Evolutionary conservation across 140 eudicot species (phyloP).

Genomic region (Oenanthe javanica): DNA sequence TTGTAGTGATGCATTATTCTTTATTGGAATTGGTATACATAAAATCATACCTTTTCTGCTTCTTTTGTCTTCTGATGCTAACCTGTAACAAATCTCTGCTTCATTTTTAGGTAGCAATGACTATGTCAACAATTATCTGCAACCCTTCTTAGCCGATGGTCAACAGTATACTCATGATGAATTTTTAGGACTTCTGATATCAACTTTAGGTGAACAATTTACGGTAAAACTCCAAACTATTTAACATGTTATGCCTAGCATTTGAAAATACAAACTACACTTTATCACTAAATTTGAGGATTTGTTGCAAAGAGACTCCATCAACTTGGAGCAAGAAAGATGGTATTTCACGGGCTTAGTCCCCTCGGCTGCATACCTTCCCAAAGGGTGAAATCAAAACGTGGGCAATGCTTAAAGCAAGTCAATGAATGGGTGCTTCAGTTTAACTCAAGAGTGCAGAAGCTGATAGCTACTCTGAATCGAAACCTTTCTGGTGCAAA

Average conservation of each 20-base stretch:
- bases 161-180: constrained; percentile 69
- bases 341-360: constrained; percentile 81
- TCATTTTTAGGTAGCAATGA: constrained; percentile 67
- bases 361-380: constrained; percentile 97
- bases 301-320: constrained; percentile 45
- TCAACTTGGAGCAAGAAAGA: constrained; percentile 69
- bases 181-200: constrained; percentile 43
- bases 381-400: constrained; percentile 68
- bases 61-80: not conserved
- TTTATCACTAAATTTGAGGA: not conserved
- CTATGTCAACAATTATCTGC: constrained; percentile 76
- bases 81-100: not conserved
- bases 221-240: constrained; percentile 23
- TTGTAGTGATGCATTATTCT: constrained; percentile 54
- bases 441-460: constrained; percentile 58
- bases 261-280: not conserved
- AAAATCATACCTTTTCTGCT: not conserved
- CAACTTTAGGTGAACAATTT: constrained; percentile 60
- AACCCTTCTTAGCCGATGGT: constrained; percentile 62
- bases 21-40: constrained; percentile 72
- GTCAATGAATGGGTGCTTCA: constrained; percentile 58
- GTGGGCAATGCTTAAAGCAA: constrained; percentile 50
- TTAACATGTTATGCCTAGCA: not conserved
- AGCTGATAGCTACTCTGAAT: constrained; percentile 37
- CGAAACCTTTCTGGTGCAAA: constrained; percentile 44